A percentile compares a stretch with the other conserved stretches of the same genome.
These are phyloP conservation scores for Hypoxylon sp. DNA, from an alignment of 2,329 filamentous ascomycete genomes.

Conservation along the genomic window DNA sequence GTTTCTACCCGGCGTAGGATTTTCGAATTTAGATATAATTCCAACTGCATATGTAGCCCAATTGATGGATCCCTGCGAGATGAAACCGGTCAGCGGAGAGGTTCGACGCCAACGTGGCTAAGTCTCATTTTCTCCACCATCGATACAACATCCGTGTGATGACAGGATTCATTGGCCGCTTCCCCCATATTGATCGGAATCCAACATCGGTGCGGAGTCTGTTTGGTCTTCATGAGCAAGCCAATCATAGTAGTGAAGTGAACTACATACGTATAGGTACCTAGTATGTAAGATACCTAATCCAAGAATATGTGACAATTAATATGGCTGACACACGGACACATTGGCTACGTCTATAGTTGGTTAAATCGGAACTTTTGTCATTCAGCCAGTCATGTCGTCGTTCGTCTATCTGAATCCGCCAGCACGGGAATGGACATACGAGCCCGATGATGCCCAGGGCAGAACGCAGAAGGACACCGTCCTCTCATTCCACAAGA, in stretches of 20 bases:
- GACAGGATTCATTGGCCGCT: not conserved
- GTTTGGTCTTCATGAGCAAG: not conserved
- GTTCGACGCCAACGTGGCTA: conserved; percentile 3
- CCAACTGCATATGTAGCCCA: not conserved
- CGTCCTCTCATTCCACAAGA: conserved; percentile 49
- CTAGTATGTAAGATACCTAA: not conserved
- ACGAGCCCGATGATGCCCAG: conserved; percentile 29
- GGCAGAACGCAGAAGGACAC: conserved; percentile 31
- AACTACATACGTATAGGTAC: not conserved
- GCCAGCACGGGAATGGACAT: conserved; percentile 45
- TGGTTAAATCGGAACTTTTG: not conserved
- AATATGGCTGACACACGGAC: not conserved
- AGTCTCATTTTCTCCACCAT: conserved; percentile 9
- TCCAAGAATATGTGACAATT: not conserved
- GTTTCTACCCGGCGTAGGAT: not conserved
- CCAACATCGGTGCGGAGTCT: conserved; percentile 32
- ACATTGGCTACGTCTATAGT: not conserved
- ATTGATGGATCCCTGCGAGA: conserved; percentile 2
- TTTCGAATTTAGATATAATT: not conserved
- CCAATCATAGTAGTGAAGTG: not conserved
- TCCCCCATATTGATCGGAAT: conserved; percentile 27
- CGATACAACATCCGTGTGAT: conserved; percentile 7
- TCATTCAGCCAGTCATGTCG: conserved; percentile 39
- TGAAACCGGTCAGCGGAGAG: not conserved
- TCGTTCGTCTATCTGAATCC: conserved; percentile 46